These are phyloP conservation scores for Exophiala sp. DNA, from an alignment of 2,329 filamentous ascomycete species.

Conservation along the genomic window DNA sequence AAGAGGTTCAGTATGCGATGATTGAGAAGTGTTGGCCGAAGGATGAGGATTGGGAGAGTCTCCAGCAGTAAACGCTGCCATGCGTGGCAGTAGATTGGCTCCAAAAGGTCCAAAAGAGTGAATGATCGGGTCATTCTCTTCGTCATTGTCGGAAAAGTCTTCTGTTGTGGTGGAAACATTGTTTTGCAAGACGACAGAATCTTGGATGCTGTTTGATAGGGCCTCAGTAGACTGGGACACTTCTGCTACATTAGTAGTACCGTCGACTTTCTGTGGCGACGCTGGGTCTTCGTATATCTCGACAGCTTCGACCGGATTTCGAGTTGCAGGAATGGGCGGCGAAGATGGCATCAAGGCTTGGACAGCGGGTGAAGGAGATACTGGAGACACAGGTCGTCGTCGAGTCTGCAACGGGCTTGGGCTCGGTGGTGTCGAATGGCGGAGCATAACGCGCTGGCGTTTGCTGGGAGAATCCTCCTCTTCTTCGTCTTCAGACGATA, in stretches of 20 bases:
- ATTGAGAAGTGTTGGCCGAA: slow-evolving; percentile 29
- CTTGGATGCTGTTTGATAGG: slow-evolving; percentile 31
- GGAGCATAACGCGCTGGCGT: slow-evolving; percentile 34
- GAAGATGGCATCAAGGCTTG: slow-evolving; percentile 42
- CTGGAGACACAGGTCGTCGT: slow-evolving; percentile 64
- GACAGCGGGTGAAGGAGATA: slow-evolving; percentile 61
- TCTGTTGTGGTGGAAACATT: slow-evolving; percentile 15
- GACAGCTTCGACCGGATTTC: slow-evolving; percentile 31
- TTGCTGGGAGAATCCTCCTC: slow-evolving; percentile 44
- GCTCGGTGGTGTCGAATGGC: slow-evolving; percentile 32
- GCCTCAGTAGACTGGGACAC: slow-evolving; percentile 28
- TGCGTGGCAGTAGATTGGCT: slow-evolving; percentile 72
- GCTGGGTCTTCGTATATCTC: slow-evolving; percentile 65
- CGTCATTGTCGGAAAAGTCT: slow-evolving; percentile 71
- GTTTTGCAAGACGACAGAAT: slow-evolving; percentile 13
- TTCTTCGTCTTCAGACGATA: slow-evolving; percentile 42
- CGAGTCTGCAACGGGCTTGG: slow-evolving; percentile 52
- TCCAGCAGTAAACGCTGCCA: slow-evolving; percentile 68
- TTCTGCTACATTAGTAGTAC: slow-evolving; percentile 2
- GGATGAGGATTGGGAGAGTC: slow-evolving; percentile 48
- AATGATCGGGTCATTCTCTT: slow-evolving; percentile 90
- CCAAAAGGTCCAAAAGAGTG: slow-evolving; percentile 90
- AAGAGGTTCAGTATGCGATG: slow-evolving; percentile 33
- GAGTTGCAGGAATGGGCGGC: slow-evolving; percentile 30
- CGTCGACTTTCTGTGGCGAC: slow-evolving; percentile 25